A percentile compares a stretch with the other conserved stretches of the same genome.
Evolutionary conservation across 495 filamentous ascomycete genomes (phyloP).

Genomic region (Schizothecium vesticola): DNA sequence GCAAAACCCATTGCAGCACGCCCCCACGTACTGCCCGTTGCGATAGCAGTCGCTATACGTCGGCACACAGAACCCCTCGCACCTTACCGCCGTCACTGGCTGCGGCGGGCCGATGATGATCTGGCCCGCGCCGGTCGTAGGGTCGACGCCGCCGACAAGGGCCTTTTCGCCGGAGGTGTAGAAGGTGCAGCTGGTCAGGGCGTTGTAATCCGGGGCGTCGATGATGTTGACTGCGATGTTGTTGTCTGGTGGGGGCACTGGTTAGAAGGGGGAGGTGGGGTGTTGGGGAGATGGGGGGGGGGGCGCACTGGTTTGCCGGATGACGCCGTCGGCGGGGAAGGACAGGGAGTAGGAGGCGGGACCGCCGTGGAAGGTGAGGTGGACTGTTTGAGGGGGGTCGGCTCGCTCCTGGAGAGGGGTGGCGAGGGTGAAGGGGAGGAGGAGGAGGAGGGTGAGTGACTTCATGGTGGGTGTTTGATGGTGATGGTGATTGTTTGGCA

Average conservation of each 20-base stretch:
- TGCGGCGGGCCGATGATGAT: conserved; percentile 27
- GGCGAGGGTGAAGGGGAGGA: conserved; percentile 4
- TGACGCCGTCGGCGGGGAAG: conserved; percentile 26
- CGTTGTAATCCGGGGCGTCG: conserved; percentile 28
- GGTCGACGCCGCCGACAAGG: conserved; percentile 18
- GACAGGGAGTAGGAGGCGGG: conserved; percentile 23
- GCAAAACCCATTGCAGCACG: conserved; percentile 29
- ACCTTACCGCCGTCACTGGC: conserved; percentile 25
- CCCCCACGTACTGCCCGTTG: conserved; percentile 23
- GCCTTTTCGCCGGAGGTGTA: conserved; percentile 16
- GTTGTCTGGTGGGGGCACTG: conserved; percentile 16
- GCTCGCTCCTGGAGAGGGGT: conserved; percentile 18
- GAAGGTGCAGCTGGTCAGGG: conserved; percentile 23
- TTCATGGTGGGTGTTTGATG: conserved; percentile 1
- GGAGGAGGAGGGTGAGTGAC: neutral
- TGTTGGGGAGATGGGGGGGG: neutral
- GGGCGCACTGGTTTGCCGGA: conserved; percentile 20
- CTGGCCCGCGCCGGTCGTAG: conserved; percentile 14
- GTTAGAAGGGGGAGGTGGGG: neutral
- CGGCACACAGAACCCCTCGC: conserved; percentile 23
- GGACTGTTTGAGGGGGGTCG: conserved; percentile 20
- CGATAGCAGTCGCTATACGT: conserved; percentile 24
- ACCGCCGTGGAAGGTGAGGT: conserved; percentile 27
- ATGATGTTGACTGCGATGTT: conserved; percentile 24
- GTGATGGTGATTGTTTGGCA: neutral